Conservation (phyloP, 345 rosid genomes). For the Ceriops zippeliana region DNA sequence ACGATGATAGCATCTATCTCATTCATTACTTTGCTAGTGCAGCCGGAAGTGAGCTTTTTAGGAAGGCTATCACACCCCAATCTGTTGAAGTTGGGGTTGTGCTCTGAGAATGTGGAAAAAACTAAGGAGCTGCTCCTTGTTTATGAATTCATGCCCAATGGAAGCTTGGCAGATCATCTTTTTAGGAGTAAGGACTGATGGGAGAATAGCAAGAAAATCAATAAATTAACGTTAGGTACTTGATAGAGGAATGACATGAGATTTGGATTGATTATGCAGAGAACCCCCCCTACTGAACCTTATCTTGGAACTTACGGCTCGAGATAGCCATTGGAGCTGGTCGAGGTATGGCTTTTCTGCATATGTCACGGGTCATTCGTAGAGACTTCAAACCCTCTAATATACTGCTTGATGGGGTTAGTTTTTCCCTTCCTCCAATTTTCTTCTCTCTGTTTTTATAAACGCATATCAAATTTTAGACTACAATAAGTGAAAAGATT, state of each 20-base stretch:
- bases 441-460: too few species aligned
- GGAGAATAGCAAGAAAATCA: background rate
- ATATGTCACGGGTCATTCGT: slow-evolving; percentile 66
- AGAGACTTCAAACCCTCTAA: slow-evolving; percentile 78
- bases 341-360: slow-evolving; percentile 68
- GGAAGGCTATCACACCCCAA: slow-evolving; percentile 80
- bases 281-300: slow-evolving; percentile 46
- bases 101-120: slow-evolving; percentile 49
- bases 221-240: background rate
- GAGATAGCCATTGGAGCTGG: slow-evolving; percentile 77
- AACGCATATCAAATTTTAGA: too few species aligned
- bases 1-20: background rate
- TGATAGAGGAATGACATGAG: slow-evolving; percentile 2
- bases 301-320: slow-evolving; percentile 78
- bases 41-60: slow-evolving; percentile 78
- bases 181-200: slow-evolving; percentile 54
- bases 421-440: slow-evolving; percentile 17
- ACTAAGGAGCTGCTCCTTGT: slow-evolving; percentile 62
- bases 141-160: slow-evolving; percentile 72
- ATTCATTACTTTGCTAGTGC: slow-evolving; percentile 23
- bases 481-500: too few species aligned
- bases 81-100: slow-evolving; percentile 69
- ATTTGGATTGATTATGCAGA: slow-evolving; percentile 27
- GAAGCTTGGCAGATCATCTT: slow-evolving; percentile 77
- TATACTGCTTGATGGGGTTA: slow-evolving; percentile 71